Evolutionary conservation across 139 green algal species (phyloP), one percentile per base, ranked within the genome.

Genomic region (Coelastrella sp.): DNA sequence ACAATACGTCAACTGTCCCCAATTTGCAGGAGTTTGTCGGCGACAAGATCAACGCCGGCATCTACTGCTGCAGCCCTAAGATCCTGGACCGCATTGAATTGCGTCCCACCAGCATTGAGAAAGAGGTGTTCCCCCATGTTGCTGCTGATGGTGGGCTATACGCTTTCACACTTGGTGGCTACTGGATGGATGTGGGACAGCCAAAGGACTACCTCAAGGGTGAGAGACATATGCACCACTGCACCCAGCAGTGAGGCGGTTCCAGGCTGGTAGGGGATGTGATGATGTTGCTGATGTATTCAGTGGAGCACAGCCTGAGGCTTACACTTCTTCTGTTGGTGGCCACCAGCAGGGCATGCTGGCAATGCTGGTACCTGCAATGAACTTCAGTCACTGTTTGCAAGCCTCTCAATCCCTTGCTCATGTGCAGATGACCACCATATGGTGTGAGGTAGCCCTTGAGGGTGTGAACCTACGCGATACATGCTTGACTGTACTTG

Each of bases 101-200:
- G 83, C 91, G 94, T 12, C 98, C 98, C 22, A 99, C 98, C 20
- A 97, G 93, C 68, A 99, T 99, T 72, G 97, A 99, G 94, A 97
- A 97, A 87, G 98, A 99, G 95, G 93, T 99, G 17, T 99, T 99
- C 93, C 98, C 98, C 0, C 95, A 97, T 74, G 96, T 99, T 57
- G 96, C 97, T 3, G 94, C 95, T 5, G 97, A 98, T 84, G 94
- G 93, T 79, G 89, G 92, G 57, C 96, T 99, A 83, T 99, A 96
- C 82, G 95, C 97, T 3, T 98, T 98, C 94, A 96, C 94, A 0
- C 95, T 99, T 11, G 91, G 93, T 7, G 98, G 98, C 58, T 99
- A 99, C 95, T 99, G 98, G 98, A 99, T 99, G 98, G 98, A 99
- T 90, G 95, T 99, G 27, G 98, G 98, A 8, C 98, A 99, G 94